A percentile compares a stretch with the other conserved stretches of the same genome.
These are phyloP conservation scores for Begonia masoniana DNA, from an alignment of 306 rosid species.

Conservation along the genomic window DNA sequence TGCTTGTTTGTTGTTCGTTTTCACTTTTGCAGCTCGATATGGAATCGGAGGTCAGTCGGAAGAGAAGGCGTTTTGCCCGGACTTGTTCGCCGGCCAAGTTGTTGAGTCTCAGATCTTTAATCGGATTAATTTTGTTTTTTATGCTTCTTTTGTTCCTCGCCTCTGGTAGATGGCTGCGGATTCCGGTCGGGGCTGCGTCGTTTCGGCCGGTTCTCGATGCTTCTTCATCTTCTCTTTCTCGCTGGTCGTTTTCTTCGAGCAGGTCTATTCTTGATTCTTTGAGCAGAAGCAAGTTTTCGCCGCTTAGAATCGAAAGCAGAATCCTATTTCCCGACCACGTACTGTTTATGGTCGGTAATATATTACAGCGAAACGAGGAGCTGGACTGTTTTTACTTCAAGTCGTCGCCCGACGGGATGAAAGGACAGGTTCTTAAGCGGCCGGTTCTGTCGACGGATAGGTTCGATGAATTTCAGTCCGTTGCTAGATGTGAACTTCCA, in stretches of 20 bases:
- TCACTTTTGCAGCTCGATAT: constrained; percentile 11
- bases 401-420: constrained; percentile 12
- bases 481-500: constrained; percentile 64
- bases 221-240: constrained; percentile 37
- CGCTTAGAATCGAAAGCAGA: constrained; percentile 36
- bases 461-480: constrained; percentile 50
- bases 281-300: constrained; percentile 1
- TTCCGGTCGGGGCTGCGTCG: constrained; percentile 22
- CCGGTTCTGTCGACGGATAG: constrained; percentile 43
- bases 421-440: constrained; percentile 12
- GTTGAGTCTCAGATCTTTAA: constrained; percentile 34
- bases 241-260: constrained; percentile 38
- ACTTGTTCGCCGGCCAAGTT: constrained; percentile 15
- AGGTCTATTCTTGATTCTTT: constrained; percentile 47
- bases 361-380: constrained; percentile 4
- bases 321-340: constrained; percentile 62
- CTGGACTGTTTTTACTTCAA: constrained; percentile 53
- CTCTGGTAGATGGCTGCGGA: constrained; percentile 15
- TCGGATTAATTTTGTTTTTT: constrained; percentile 45
- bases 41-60: constrained; percentile 65
- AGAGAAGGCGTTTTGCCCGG: constrained; percentile 39
- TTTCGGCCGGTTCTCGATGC: constrained; percentile 35
- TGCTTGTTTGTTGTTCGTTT: too few species aligned
- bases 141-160: constrained; percentile 39
- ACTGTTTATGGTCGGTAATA: constrained; percentile 25